These are phyloP conservation scores for Ascochyta lentis DNA, from an alignment of 2,329 filamentous ascomycete genomes.

Conservation along the genomic window DNA sequence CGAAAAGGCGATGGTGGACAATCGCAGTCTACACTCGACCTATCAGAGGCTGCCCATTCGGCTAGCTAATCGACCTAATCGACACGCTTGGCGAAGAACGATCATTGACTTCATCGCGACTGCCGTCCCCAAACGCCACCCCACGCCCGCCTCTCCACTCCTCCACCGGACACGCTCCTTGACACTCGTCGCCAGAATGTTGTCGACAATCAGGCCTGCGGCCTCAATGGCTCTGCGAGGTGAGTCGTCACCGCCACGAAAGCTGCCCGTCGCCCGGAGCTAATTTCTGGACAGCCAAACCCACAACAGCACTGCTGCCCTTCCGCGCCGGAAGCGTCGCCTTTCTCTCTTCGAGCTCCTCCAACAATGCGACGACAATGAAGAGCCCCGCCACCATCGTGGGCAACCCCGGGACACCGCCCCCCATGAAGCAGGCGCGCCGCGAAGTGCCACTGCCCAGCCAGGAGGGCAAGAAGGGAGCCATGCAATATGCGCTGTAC, in stretches of 20 bases:
- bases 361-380: conserved; percentile 67
- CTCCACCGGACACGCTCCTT: conserved; percentile 41
- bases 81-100: conserved; percentile 24
- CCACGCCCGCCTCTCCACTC: conserved; percentile 48
- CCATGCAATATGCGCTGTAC: conserved; percentile 86
- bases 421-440: conserved; percentile 64
- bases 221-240: conserved; percentile 63
- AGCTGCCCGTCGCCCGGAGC: conserved; percentile 27
- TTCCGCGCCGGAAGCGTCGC: conserved; percentile 67
- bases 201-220: conserved; percentile 59
- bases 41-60: conserved; percentile 37
- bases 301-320: conserved; percentile 67
- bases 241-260: conserved; percentile 44
- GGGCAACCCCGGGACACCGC: conserved; percentile 61
- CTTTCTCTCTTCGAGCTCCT: conserved; percentile 69
- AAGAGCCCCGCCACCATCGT: conserved; percentile 60
- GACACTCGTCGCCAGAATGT: conserved; percentile 52
- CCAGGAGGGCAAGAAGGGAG: conserved; percentile 80
- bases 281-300: conserved; percentile 64
- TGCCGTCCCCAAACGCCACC: conserved; percentile 39
- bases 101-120: conserved; percentile 43
- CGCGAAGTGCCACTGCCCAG: conserved; percentile 76
- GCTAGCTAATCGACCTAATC: conserved; percentile 43
- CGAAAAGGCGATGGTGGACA: conserved; percentile 33
- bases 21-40: conserved; percentile 24